Base-by-base conservation (phyloP, 2,329 filamentous ascomycete genomes). In the Botrytis byssoidea region DNA sequence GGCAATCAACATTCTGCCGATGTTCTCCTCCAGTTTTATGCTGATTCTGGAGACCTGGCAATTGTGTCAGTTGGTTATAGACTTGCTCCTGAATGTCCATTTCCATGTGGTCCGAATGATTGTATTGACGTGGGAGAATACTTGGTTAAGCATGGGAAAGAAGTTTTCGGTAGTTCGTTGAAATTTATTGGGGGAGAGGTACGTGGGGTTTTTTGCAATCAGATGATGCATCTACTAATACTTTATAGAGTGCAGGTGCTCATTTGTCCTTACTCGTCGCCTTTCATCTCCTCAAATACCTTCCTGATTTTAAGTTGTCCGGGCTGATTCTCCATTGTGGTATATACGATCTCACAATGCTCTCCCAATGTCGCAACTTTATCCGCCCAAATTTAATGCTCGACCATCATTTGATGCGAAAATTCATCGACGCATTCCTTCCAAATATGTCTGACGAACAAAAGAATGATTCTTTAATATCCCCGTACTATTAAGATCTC, bases 51-150 rank as follows among this genome's bases (percentile, higher is more conserved):
- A 65, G 81, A 85, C 55, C 74, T 88, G 4, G 85, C 85, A 0
- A 85, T 87, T 25, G 79, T 90, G 20, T 88, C 85, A 0, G 84
- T 90, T 10, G 88, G 88, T 1, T 91, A 91, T 78, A 83, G 89
- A 42, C 84, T 89, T 29, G 88, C 88, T 0, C 89, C 89, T 0
- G 88, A 91, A 78, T 74, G 89, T 76, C 87, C 88, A 0, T 90
- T 85, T 78, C 88, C 89, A 0, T 83, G 83, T 0, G 85, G 83
- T 0, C 83, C 85, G 6, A 83, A 90, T 70, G 89, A 90, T 79
- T 88, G 87, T 80, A 85, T 86, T 77, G 88, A 90, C 77, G 86
- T 84, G 6, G 88, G 84, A 0, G 85, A 87, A 74, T 87, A 86
- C 79, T 81, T 90, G 2, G 80, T 87, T 40, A 84, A 87, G 71